These are phyloP conservation scores for Penicillium crystallinum DNA, from an alignment of 495 filamentous ascomycete species.

Conservation along the genomic window DNA sequence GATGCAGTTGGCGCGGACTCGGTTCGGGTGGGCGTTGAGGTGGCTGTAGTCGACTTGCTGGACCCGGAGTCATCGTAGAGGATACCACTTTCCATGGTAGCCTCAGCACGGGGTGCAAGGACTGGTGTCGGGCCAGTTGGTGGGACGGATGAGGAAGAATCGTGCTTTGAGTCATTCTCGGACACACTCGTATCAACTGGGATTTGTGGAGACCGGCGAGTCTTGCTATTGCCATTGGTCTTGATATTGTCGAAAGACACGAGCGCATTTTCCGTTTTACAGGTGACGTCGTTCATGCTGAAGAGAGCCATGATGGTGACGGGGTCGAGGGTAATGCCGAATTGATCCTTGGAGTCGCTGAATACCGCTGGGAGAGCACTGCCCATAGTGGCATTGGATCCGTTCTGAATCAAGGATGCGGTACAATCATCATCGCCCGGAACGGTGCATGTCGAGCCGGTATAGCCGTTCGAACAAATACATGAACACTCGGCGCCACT, in stretches of 20 bases:
- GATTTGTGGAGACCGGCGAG: slow-evolving; percentile 21
- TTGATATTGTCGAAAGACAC: slow-evolving; percentile 66
- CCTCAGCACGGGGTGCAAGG: slow-evolving; percentile 28
- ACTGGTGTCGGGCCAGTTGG: slow-evolving; percentile 14
- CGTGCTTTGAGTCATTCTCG: not conserved
- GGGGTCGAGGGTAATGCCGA: slow-evolving; percentile 65
- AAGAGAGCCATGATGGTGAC: slow-evolving; percentile 69
- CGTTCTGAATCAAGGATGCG: slow-evolving; percentile 54
- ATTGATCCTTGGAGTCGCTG: slow-evolving; percentile 57
- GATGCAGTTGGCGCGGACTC: slow-evolving; percentile 6
- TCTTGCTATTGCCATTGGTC: slow-evolving; percentile 15
- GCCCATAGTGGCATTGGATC: slow-evolving; percentile 71
- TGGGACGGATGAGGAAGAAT: slow-evolving; percentile 2
- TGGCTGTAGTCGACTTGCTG: not conserved
- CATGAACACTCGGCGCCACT: slow-evolving; percentile 68
- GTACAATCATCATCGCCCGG: slow-evolving; percentile 63
- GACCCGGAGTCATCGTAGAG: slow-evolving; percentile 27
- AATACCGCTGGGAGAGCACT: slow-evolving; percentile 70
- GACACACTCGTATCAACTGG: slow-evolving; percentile 4
- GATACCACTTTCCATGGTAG: slow-evolving; percentile 43
- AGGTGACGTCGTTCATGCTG: slow-evolving; percentile 65
- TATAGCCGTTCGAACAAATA: slow-evolving; percentile 81
- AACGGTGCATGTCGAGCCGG: slow-evolving; percentile 66
- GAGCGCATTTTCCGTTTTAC: slow-evolving; percentile 76
- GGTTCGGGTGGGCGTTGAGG: not conserved